These are phyloP conservation scores for Colletotrichum abscissum DNA, from an alignment of 2,329 filamentous ascomycete species.

Conservation along the genomic window DNA sequence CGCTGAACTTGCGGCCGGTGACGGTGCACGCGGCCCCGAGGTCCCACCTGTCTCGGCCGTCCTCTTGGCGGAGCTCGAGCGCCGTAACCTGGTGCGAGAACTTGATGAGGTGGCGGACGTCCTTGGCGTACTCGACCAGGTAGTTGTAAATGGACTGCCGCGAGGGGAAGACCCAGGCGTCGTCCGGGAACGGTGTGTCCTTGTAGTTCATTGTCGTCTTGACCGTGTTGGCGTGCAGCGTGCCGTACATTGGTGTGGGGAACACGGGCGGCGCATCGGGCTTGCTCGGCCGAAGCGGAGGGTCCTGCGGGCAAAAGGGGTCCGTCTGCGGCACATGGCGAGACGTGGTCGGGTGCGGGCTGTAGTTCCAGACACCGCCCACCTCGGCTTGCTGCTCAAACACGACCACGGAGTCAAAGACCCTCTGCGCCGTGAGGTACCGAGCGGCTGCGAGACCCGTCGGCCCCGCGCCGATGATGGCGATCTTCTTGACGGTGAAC, in stretches of 20 bases:
- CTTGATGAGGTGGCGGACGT: slow-evolving; percentile 73
- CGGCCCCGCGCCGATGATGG: slow-evolving; percentile 86
- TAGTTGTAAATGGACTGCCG: slow-evolving; percentile 80
- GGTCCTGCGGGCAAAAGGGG: slow-evolving; percentile 70
- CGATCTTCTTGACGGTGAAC: slow-evolving; percentile 71
- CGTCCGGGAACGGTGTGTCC: slow-evolving; percentile 72
- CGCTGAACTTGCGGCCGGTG: slow-evolving; percentile 50
- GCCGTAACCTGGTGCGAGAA: slow-evolving; percentile 79
- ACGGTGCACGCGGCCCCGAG: slow-evolving; percentile 65
- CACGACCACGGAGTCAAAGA: slow-evolving; percentile 77
- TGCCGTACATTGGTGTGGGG: slow-evolving; percentile 85
- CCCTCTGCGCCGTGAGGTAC: slow-evolving; percentile 77
- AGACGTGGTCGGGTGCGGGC: slow-evolving; percentile 57
- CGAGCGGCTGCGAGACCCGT: slow-evolving; percentile 83
- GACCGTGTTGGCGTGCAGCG: slow-evolving; percentile 88
- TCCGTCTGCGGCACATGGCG: slow-evolving; percentile 76
- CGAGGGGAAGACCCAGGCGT: slow-evolving; percentile 78
- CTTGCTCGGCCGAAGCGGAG: slow-evolving; percentile 63
- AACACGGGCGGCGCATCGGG: slow-evolving; percentile 66
- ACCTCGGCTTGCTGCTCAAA: slow-evolving; percentile 84
- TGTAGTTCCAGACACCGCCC: slow-evolving; percentile 91
- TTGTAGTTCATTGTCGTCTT: slow-evolving; percentile 83
- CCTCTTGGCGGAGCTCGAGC: slow-evolving; percentile 51
- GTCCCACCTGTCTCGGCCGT: slow-evolving; percentile 66
- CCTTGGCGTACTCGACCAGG: slow-evolving; percentile 76